phyloP scores from a whole-genome alignment of 1,284 basidiomycete species.

The Apiotrichum montevideense region DNA sequence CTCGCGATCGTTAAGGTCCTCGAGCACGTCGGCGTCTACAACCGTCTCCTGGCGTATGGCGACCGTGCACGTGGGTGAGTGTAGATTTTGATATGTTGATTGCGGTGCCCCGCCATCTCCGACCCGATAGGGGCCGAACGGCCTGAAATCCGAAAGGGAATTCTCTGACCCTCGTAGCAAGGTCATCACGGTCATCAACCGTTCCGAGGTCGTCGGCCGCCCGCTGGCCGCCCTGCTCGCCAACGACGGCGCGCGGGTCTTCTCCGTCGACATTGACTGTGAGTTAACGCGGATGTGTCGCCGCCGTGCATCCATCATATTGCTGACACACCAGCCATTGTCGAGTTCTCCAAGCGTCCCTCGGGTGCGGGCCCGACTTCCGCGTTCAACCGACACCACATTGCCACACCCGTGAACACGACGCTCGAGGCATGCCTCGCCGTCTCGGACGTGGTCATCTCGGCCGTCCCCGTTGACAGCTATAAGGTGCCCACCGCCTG shows the following conservation, averaged over 20 bases:
- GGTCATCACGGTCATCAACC: slow-evolving; percentile 30
- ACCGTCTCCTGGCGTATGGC: slow-evolving; percentile 82
- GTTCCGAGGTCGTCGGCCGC: slow-evolving; percentile 77
- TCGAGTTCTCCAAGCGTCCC: slow-evolving; percentile 86
- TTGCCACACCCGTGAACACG: slow-evolving; percentile 62
- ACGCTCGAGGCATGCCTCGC: slow-evolving; percentile 71
- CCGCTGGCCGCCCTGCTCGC: slow-evolving; percentile 83
- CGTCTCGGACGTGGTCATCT: slow-evolving; percentile 81
- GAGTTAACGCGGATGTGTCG: slow-evolving; percentile 9
- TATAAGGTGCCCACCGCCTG: slow-evolving; percentile 86
- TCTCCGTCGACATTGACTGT: slow-evolving; percentile 88
- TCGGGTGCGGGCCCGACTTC: slow-evolving; percentile 27
- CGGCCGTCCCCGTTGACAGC: slow-evolving; percentile 74
- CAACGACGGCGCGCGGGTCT: slow-evolving; percentile 88
- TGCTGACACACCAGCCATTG: slow-evolving; percentile 41
- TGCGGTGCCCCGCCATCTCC: too few relatives aligned
- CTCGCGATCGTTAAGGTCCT: slow-evolving; percentile 93
- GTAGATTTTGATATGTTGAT: neutral
- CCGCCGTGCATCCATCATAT: neutral
- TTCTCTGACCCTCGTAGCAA: slow-evolving; percentile 14
- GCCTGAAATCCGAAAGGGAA: too few relatives aligned
- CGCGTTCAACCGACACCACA: slow-evolving; percentile 72
- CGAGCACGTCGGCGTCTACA: slow-evolving; percentile 87
- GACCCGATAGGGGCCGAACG: too few relatives aligned
- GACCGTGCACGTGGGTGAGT: slow-evolving; percentile 77